Base-by-base conservation (phyloP, 768 basidiomycete genomes). In the Mycena maculata region DNA sequence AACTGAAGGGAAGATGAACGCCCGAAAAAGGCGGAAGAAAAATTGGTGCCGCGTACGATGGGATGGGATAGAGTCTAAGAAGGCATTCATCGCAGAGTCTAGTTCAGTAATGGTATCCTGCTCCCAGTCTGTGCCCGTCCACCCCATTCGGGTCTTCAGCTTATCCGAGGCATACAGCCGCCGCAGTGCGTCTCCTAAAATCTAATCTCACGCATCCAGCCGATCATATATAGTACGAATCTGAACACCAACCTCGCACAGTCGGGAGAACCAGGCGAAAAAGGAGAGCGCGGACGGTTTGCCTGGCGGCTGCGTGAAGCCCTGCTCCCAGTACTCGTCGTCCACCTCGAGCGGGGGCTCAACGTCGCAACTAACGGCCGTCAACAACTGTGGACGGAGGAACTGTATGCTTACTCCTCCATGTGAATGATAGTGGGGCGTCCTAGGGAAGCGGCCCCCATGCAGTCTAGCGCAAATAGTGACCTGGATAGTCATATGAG, bases 321-420 rank as follows among this genome's bases (percentile, higher is more conserved):
- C 83, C 83, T 61, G 74, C 11, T 77, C 78, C 87, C 88, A 90
- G 59, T 84, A 89, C 47, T 89, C 87, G 70, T 90, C 88, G 62
- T 81, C 78, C 63, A 78, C 76, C 68, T 88, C 85, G 20, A 86
- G 83, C 33, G 84, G 84, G 3, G 83, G 76, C 54, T 87, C 86
- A 9, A 84, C 79, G 65, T 88, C 87, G 69, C 87, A 86, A 67
- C 86, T 86, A 53, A 33, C 9, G 15, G 30, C 58, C 11, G 27
- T 48, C 38, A 60, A 36, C 11, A 38, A 53, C 11, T 9, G 22
- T 4, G 5, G 18, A 27, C 2, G 18, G 22, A 28, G 50, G 27
- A 25, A 63, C 75, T 28, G n/a, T n/a, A n/a, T n/a, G n/a, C 85
- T 60, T 65, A 83, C 81, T 87, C 86, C 69, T 85, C 85, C 56